Conservation (phyloP, 139 green algal genomes). For the Coelastrella sp. region DNA sequence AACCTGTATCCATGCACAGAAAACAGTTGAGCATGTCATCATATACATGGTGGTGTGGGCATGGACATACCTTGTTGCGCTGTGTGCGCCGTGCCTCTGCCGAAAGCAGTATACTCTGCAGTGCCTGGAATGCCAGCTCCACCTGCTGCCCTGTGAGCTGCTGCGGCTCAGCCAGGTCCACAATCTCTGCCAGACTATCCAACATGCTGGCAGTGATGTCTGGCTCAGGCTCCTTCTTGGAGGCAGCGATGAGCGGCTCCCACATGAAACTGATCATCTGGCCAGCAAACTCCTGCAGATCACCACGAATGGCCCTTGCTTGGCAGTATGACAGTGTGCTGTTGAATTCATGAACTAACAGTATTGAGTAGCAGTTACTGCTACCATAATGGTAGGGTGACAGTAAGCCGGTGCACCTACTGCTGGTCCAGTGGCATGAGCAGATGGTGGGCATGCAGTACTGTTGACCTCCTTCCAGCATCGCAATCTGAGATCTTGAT, state of each 20-base stretch:
- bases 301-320: neutral
- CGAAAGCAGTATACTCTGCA: conserved; percentile 68
- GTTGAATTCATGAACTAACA: no score
- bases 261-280: conserved; percentile 57
- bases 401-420: no score
- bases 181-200: conserved; percentile 74
- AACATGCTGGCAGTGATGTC: conserved; percentile 77
- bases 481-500: no score
- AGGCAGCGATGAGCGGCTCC: conserved; percentile 59
- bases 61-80: conserved; percentile 55
- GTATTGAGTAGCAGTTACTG: neutral
- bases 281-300: conserved; percentile 12
- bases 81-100: conserved; percentile 70
- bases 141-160: conserved; percentile 46
- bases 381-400: neutral
- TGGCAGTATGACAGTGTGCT: neutral
- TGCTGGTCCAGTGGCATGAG: no score
- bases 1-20: no score
- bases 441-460: no score
- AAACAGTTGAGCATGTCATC: no score
- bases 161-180: conserved; percentile 66
- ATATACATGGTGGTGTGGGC: no score
- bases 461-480: no score
- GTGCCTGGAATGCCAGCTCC: conserved; percentile 58
- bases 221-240: conserved; percentile 79